Evolutionary conservation across 2,329 filamentous ascomycete species (phyloP).

Genomic region (Tothia fuscella): DNA sequence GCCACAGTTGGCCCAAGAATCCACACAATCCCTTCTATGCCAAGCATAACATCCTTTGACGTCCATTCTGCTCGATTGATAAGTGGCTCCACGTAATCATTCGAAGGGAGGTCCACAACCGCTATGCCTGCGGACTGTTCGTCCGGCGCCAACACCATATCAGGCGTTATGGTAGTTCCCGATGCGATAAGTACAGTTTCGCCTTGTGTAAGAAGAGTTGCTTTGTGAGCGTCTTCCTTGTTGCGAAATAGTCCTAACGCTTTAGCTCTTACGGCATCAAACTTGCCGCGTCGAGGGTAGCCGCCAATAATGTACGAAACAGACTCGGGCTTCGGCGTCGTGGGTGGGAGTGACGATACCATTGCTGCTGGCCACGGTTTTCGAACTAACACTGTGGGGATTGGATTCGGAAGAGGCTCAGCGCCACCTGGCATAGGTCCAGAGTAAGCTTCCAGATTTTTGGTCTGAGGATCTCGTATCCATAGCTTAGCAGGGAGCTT

Average conservation of each 20-base stretch:
- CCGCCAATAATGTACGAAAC: constrained; percentile 80
- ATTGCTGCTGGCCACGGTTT: constrained; percentile 67
- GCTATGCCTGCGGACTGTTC: constrained; percentile 62
- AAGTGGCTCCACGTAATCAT: constrained; percentile 57
- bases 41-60: constrained; percentile 50
- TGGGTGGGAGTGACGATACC: constrained; percentile 54
- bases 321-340: constrained; percentile 52
- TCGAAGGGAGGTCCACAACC: constrained; percentile 65
- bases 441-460: constrained; percentile 55
- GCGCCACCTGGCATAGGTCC: constrained; percentile 50
- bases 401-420: constrained; percentile 26
- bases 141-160: constrained; percentile 67
- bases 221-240: no score
- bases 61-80: constrained; percentile 62
- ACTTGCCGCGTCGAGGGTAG: constrained; percentile 67
- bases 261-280: constrained; percentile 54
- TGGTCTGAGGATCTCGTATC: constrained; percentile 47
- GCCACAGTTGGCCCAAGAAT: constrained; percentile 58
- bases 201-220: constrained; percentile 49
- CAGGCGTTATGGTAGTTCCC: constrained; percentile 62
- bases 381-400: constrained; percentile 61
- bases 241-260: constrained; percentile 52
- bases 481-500: constrained; percentile 60
- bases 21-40: constrained; percentile 66
- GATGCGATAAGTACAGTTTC: constrained; percentile 49